Base-by-base conservation (phyloP, 2,329 filamentous ascomycete genomes). In the Fusarium humuli region DNA sequence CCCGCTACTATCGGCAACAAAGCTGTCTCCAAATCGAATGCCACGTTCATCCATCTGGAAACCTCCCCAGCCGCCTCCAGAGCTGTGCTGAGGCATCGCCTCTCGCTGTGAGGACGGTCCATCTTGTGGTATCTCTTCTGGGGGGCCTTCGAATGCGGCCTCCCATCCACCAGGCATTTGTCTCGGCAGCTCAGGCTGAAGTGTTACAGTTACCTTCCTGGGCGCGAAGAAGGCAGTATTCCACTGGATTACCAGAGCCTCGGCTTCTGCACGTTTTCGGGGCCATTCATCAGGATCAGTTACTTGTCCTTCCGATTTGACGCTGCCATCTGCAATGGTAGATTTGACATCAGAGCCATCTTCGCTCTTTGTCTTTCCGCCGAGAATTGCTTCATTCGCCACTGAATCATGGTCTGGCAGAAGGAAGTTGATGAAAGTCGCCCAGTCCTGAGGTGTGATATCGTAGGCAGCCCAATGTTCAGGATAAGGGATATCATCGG, bases 361-460 rank as follows among this genome's bases (percentile, higher is more conserved):
- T 59, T 87, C 84, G 1, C 79, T 80, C 29, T 80, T 79, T 29
- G 84, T 67, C 71, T 88, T 88, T 57, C 84, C 81, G 65, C 86
- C 83, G 18, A 84, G 76, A 20, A 87, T 72, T 49, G 80, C 79
- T 23, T 83, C 82, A 69, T 87, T 88, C 20, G 78, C 76, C 18
- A 76, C 73, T 2, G 78, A 76, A 7, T 79, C 77, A 73, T 86
- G 82, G 56, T 85, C 78, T 0, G 88, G 87, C 23, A 89, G 75
- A 18, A 90, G 76, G 64, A 84, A 85, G 70, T 88, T 88, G 47
- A 87, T 69, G 75, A 90, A 90, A 0, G 87, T 88, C 37, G 83
- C 81, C 88, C 88, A 90, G 73, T 90, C 87, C 70, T 86, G 83
- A 16, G 77, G 70, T 2, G 79, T 82, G 14, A 88, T 80, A 55